These are phyloP conservation scores for Xylariaceae sp. DNA, from an alignment of 2,329 filamentous ascomycete species.

Conservation along the genomic window DNA sequence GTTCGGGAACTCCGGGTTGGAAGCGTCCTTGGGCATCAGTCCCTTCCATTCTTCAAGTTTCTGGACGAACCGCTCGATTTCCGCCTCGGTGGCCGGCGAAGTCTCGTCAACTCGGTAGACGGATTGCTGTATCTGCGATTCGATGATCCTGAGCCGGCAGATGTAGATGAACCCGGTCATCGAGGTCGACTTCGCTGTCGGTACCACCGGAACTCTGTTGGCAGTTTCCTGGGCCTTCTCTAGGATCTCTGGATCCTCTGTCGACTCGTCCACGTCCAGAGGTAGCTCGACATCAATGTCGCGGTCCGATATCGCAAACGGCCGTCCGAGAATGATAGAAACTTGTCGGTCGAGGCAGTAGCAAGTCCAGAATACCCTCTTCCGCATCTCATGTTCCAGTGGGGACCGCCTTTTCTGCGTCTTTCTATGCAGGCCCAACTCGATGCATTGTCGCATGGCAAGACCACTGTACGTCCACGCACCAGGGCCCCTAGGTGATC, in stretches of 20 bases:
- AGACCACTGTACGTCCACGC: constrained; percentile 16
- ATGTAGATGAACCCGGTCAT: constrained; percentile 23
- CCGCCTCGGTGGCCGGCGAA: constrained; percentile 2
- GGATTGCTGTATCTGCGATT: constrained; percentile 18
- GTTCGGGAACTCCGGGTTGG: constrained; percentile 1
- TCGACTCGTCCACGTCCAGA: constrained; percentile 22
- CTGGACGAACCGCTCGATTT: constrained; percentile 13
- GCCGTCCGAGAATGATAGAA: constrained; percentile 26
- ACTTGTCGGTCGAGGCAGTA: constrained; percentile 29
- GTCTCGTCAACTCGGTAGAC: constrained; percentile 15
- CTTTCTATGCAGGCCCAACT: constrained; percentile 17
- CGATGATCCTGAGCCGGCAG: constrained; percentile 14
- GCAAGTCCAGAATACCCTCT: constrained; percentile 27
- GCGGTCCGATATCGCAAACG: constrained; percentile 26
- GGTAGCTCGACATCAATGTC: constrained; percentile 26
- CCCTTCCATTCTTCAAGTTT: constrained; percentile 15
- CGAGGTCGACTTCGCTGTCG: constrained; percentile 17
- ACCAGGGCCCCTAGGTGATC: constrained; percentile 8
- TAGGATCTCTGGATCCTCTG: constrained; percentile 11
- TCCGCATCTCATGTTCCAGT: constrained; percentile 20
- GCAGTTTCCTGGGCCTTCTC: constrained; percentile 1
- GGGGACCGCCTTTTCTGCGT: constrained; percentile 7
- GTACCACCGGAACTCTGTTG: not conserved
- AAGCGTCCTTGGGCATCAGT: constrained; percentile 10
- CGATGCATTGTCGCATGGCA: constrained; percentile 15